These are phyloP conservation scores for Melastoma malabathricum DNA, from an alignment of 345 rosid genomes.

Conservation along the genomic window DNA sequence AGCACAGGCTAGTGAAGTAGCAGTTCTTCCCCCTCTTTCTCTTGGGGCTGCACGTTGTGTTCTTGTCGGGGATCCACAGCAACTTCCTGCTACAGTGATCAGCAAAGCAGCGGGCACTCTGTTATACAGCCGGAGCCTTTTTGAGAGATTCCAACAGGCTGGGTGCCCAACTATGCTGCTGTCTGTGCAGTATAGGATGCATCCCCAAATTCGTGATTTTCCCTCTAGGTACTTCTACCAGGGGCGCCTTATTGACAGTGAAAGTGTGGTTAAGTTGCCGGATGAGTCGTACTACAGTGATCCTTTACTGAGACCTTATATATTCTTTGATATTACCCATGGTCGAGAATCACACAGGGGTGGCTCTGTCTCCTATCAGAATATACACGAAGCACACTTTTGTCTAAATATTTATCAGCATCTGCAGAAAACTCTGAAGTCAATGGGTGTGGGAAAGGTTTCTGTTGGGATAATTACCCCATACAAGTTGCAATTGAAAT, in stretches of 20 bases:
- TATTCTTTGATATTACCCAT: slow-evolving; percentile 75
- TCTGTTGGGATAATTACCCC: slow-evolving; percentile 94
- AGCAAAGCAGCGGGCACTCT: slow-evolving; percentile 98
- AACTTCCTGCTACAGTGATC: slow-evolving; percentile 98
- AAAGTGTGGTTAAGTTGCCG: slow-evolving; percentile 58
- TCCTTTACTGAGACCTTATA: slow-evolving; percentile 73
- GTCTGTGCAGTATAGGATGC: slow-evolving; percentile 98
- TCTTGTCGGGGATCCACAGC: slow-evolving; percentile 99
- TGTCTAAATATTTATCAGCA: slow-evolving; percentile 85
- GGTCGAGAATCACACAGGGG: slow-evolving; percentile 97
- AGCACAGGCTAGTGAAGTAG: slow-evolving; percentile 98
- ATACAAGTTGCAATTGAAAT: slow-evolving; percentile 91
- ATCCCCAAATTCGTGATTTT: slow-evolving; percentile 91
- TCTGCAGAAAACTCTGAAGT: slow-evolving; percentile 68
- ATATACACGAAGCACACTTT: slow-evolving; percentile 81
- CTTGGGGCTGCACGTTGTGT: slow-evolving; percentile 97
- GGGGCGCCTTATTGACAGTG: slow-evolving; percentile 94
- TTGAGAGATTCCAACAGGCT: slow-evolving; percentile 96
- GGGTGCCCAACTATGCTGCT: slow-evolving; percentile 94
- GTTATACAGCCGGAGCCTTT: slow-evolving; percentile 87
- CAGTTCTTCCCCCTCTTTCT: slow-evolving; percentile 86
- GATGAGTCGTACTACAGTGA: slow-evolving; percentile 85
- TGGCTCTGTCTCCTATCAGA: slow-evolving; percentile 94
- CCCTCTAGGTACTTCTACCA: slow-evolving; percentile 95
- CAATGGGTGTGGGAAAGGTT: slow-evolving; percentile 52